Evolutionary conservation across 139 green algal species (phyloP).

Genomic region (Tetraselmis striata): DNA sequence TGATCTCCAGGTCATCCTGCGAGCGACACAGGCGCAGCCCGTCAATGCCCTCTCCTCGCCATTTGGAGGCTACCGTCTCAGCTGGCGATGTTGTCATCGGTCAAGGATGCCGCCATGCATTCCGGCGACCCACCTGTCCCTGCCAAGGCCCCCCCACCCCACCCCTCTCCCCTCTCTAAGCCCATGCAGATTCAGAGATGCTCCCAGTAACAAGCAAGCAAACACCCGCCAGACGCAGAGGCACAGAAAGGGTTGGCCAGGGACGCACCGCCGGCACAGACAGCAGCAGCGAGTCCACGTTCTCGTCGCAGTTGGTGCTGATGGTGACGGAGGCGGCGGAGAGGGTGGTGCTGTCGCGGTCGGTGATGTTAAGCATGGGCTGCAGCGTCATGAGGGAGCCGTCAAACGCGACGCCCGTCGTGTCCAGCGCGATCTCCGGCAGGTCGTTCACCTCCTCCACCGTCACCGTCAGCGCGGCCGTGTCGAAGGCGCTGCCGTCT

Average conservation of each 20-base stretch:
- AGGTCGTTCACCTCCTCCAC: slow-evolving; percentile 2
- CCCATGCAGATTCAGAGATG: too few relatives aligned
- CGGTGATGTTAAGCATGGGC: slow-evolving; percentile 1
- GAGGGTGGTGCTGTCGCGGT: background rate
- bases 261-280: background rate
- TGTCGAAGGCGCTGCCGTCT: background rate
- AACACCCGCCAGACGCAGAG: background rate
- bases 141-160: too few relatives aligned
- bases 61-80: too few relatives aligned
- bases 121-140: too few relatives aligned
- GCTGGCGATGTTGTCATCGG: too few relatives aligned
- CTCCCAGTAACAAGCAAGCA: too few relatives aligned
- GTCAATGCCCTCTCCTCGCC: too few relatives aligned
- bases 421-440: background rate
- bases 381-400: background rate
- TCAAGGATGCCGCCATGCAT: too few relatives aligned
- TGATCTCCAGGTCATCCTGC: background rate
- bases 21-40: background rate
- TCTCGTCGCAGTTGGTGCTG: background rate
- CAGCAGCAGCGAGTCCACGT: background rate
- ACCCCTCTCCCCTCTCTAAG: too few relatives aligned
- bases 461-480: background rate
- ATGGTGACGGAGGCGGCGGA: background rate
- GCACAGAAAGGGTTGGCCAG: background rate
- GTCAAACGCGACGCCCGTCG: background rate